Base-by-base conservation (phyloP, 139 green algal species). In the Chlorella sp. region DNA sequence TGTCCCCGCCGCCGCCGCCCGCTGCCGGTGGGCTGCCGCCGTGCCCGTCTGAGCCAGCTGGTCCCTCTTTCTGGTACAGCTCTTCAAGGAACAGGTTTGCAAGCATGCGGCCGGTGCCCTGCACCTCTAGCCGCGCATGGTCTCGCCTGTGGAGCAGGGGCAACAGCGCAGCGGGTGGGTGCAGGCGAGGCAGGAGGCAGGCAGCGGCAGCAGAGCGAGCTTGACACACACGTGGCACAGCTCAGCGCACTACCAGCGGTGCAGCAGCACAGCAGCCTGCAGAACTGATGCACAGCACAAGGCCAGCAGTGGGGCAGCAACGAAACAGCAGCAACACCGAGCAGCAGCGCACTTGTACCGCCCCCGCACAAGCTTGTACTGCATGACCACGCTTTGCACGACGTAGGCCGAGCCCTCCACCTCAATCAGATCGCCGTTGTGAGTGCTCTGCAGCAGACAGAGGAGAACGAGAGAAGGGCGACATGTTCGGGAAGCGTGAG, bases 371-470 rank as follows among this genome's bases (percentile, higher is more conserved):
- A 94, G 81, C 81, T 93, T 92, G 72, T 91, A 92, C 26, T 86
- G 67, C 30, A 91, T 26, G 16, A 87, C 83, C 5, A 87, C 63
- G 12, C 55, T 75, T 38, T 82, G 81, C 26, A 86, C 81, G 0
- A 92, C 73, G 57, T 89, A 92, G 25, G 62, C 85, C 20, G 36
- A 23, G 21, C 79, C 81, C 44, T 85, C 85, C 28, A 94, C 83
- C 41, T 90, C 87, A 60, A 94, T 93, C 34, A 88, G 69, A 74
- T 94, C 90, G 1, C 91, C 91, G 20, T 94, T 94, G 81, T 92
- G 81, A 9, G 90, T 89, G 71, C 88, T 90, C 72, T 87, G 20
- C 55, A 60, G 23, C 0, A 34, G 47, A 30, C 13, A 55, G n/a
- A n/a, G n/a, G n/a, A n/a, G n/a, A n/a, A n/a, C n/a, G n/a, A n/a